Base-by-base conservation (phyloP, 306 rosid genomes). In the Hippophae tibetana region DNA sequence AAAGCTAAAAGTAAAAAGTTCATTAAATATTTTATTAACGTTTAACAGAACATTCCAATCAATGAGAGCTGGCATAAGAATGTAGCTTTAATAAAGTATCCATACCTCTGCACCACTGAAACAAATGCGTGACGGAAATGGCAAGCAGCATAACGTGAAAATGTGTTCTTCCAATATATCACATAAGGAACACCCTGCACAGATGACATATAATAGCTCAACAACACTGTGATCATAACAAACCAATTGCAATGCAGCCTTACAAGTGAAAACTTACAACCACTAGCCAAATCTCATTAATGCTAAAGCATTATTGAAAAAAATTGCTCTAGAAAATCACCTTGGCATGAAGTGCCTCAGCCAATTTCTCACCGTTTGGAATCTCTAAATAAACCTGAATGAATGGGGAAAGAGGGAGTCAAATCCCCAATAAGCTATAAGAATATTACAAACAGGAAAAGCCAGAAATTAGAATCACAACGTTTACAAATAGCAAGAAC, bases 111-210 rank as follows among this genome's bases (percentile, higher is more conserved):
- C 50, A 93, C 84, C 75, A 84, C 99, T 42, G 94, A 93, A 70
- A 88, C 81, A 60, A 88, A 79, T 56, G 95, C 90, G 23, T 78
- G 85, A 62, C 85, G 86, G 62, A 93, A 93, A 72, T 93, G 97
- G 84, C 86, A 82, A 25, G 97, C 95, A 60, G 94, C 85, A 74
- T 80, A 86, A 55, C 62, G 61, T 47, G 97, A 86, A 73, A 93
- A 77, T 47, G 72, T 47, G 72, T 69, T 69, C 66, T 77, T 88
- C 99, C 99, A 93, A 74, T 75, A 93, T 69, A 88, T 82, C 73
- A 88, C 94, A 72, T 86, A 86, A 54, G 99, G 85, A 74, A 93
- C 77, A 66, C 97, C 99, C 99, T 93, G 94, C 70, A 76, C 25
- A 43, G 57, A 64, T 58, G 59, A 65, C 65, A 68, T 67, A 60